Conservation (phyloP, 352 stramenopile species). For the Thraustochytrium striatum region DNA sequence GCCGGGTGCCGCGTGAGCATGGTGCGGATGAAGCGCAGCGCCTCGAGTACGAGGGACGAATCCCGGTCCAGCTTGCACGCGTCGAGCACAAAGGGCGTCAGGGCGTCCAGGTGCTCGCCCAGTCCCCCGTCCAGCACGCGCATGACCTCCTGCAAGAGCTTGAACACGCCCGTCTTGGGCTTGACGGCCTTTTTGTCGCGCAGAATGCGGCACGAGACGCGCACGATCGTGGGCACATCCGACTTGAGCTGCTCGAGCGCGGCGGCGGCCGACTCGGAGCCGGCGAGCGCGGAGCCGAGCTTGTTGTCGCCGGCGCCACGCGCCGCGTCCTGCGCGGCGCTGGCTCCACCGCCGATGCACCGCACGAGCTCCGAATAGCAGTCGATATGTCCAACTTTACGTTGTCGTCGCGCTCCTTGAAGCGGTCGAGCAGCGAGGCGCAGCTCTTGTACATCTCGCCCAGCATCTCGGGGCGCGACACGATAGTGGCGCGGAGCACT, state of each 20-base stretch:
- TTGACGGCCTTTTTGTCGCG: slow-evolving; percentile 56
- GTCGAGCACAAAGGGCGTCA: slow-evolving; percentile 61
- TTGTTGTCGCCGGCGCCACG: slow-evolving; percentile 67
- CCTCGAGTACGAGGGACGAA: slow-evolving; percentile 92
- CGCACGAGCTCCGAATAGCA: slow-evolving; percentile 87
- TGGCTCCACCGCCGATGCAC: slow-evolving; percentile 59
- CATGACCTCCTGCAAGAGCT: slow-evolving; percentile 64
- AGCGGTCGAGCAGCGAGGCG: slow-evolving; percentile 74
- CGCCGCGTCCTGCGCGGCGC: slow-evolving; percentile 66
- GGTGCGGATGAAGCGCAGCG: slow-evolving; percentile 82
- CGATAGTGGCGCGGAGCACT: slow-evolving; percentile 87
- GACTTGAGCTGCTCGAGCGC: slow-evolving; percentile 35
- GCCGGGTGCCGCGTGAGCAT: slow-evolving; percentile 83
- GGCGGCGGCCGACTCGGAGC: neutral
- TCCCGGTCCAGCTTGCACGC: slow-evolving; percentile 77
- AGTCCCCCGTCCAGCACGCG: slow-evolving; percentile 61
- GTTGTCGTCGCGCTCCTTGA: slow-evolving; percentile 97
- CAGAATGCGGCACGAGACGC: slow-evolving; percentile 52
- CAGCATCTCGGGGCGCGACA: slow-evolving; percentile 73
- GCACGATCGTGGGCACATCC: slow-evolving; percentile 51
- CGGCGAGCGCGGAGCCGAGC: slow-evolving; percentile 54
- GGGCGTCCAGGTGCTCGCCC: slow-evolving; percentile 57
- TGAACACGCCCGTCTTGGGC: slow-evolving; percentile 20
- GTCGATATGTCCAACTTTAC: slow-evolving; percentile 91
- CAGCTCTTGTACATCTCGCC: slow-evolving; percentile 73